Base-by-base conservation (phyloP, 75 land plant species). In the Cunninghamia lanceolata region DNA sequence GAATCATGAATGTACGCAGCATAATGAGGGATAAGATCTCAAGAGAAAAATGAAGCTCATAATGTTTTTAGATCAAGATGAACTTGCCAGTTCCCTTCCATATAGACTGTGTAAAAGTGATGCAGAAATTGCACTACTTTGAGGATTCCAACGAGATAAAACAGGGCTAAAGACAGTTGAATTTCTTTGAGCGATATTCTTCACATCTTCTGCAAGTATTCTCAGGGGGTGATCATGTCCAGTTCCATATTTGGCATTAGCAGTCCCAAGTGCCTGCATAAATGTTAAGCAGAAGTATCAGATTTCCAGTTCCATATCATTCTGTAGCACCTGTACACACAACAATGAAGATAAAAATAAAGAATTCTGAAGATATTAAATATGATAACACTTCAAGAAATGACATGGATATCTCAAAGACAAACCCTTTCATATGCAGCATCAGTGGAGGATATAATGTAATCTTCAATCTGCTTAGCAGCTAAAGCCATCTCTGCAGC, bases 381-480 rank as follows among this genome's bases (percentile, higher is more conserved):
- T 54, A 40, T 79, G 66, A 46, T n/a, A 87, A 76, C 36, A 73
- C 11, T 9, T 66, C 52, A 47, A 85, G 16, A 84, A 54, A 74
- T 42, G 17, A 89, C 63, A 21, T 19, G 54, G 30, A 10, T 13
- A 40, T 9, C 16, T 59, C 77, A 30, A 73, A 9, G 35, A 86
- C 91, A 68, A 63, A 95, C 97, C 93, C 94, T 91, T 46, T 83
- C 89, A 89, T 87, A 95, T 84, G 94, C 97, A 90, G 90, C 87
- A 85, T 90, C 87, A 52, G 91, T 88, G 75, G 99, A 95, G 42
- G 83, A 93, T 52, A 89, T 86, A 4, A 96, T 90, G 88, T 93
- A 96, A 28, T 84, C 88, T 85, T 91, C 91, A 15, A 94, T 63
- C 86, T 91, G 91, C 84, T 88, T 89, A 81, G 91, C 86, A 85